Evolutionary conservation across 306 rosid genomes (phyloP).

Genomic region (Senna siamea): DNA sequence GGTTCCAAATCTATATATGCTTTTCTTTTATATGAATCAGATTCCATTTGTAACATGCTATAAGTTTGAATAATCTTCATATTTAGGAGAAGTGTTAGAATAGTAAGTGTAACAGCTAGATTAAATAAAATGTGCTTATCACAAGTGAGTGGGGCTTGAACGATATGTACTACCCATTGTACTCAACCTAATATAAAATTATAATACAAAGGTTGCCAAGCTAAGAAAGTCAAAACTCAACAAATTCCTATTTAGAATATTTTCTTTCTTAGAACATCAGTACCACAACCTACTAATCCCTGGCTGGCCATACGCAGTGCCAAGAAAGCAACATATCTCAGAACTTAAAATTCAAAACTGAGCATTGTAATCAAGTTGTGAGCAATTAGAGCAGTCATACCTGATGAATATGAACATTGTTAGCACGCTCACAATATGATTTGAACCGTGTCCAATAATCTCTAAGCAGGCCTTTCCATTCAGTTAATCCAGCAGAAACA

Average conservation of each 20-base stretch:
- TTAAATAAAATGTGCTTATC: too few relatives aligned
- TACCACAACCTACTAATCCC: not conserved
- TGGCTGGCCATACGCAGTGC: constrained; percentile 25
- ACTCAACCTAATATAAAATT: too few relatives aligned
- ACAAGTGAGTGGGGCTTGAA: too few relatives aligned
- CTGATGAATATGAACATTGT: constrained; percentile 83
- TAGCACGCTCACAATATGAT: constrained; percentile 73
- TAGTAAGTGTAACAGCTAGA: too few relatives aligned
- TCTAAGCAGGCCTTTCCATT: constrained; percentile 96
- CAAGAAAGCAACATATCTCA: constrained; percentile 23
- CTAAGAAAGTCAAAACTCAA: not conserved
- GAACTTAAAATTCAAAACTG: constrained; percentile 16
- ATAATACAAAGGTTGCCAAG: not conserved
- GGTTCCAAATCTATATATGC: too few relatives aligned
- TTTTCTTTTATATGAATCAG: too few relatives aligned
- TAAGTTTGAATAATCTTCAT: too few relatives aligned
- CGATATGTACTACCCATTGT: too few relatives aligned
- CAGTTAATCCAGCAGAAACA: constrained; percentile 93
- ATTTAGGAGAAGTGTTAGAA: too few relatives aligned
- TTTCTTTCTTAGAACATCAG: too few relatives aligned
- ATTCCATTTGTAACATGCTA: too few relatives aligned
- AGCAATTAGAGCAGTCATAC: constrained; percentile 45
- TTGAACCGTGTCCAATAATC: constrained; percentile 97
- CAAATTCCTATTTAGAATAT: too few relatives aligned
- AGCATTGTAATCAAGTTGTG: constrained; percentile 20